A percentile compares a stretch with the other conserved stretches of the same genome.
Conservation (phyloP, 1,284 basidiomycete species). For the Moesziomyces sp. region DNA sequence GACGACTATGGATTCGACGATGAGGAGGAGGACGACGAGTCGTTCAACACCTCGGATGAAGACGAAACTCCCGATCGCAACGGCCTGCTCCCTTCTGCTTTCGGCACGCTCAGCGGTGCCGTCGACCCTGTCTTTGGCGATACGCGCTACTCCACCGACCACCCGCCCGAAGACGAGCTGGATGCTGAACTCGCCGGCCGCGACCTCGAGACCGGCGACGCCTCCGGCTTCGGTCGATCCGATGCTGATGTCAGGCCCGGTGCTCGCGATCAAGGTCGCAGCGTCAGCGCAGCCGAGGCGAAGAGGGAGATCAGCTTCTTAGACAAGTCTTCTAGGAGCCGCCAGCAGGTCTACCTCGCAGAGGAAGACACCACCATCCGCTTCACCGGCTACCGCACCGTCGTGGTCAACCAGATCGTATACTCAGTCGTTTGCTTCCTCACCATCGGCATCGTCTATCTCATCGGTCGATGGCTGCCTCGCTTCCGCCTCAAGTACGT, state of each 20-base stretch:
- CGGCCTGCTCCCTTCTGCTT: slow-evolving; percentile 61
- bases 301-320: slow-evolving; percentile 52
- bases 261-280: slow-evolving; percentile 3
- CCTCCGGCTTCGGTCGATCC: slow-evolving; percentile 43
- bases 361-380: slow-evolving; percentile 92
- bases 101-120: slow-evolving; percentile 57
- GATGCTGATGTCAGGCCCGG: slow-evolving; percentile 24
- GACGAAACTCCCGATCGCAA: slow-evolving; percentile 48
- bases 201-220: slow-evolving; percentile 33
- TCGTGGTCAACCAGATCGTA: slow-evolving; percentile 75
- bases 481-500: slow-evolving; percentile 87
- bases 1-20: slow-evolving; percentile 56
- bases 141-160: slow-evolving; percentile 52
- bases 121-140: slow-evolving; percentile 66
- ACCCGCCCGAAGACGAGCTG: slow-evolving; percentile 55
- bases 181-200: slow-evolving; percentile 55
- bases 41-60: slow-evolving; percentile 54
- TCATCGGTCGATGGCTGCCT: slow-evolving; percentile 94
- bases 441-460: slow-evolving; percentile 79
- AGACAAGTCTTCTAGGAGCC: slow-evolving; percentile 58
- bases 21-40: slow-evolving; percentile 41
- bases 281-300: slow-evolving; percentile 7
- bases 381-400: slow-evolving; percentile 86
- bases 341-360: slow-evolving; percentile 86
- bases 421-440: slow-evolving; percentile 81